Conservation (phyloP, 495 filamentous ascomycete genomes). For the Neurospora africana region DNA sequence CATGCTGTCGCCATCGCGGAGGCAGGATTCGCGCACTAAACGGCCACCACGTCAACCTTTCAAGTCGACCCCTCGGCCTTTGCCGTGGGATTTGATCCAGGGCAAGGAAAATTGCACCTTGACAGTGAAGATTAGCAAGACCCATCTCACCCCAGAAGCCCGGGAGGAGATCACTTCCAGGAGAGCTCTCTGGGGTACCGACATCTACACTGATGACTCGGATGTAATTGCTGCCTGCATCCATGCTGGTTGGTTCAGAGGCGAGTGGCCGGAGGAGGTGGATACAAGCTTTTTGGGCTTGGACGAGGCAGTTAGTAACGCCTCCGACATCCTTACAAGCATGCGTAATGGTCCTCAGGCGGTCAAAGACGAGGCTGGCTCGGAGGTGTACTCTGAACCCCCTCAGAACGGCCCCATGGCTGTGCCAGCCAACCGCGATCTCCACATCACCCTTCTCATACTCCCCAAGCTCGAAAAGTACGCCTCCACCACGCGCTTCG, state of each 20-base stretch:
- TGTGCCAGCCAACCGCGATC: constrained; percentile 54
- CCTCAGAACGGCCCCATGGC: constrained; percentile 38
- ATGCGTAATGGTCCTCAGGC: neutral
- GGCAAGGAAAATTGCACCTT: constrained; percentile 83
- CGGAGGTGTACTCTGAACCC: constrained; percentile 30
- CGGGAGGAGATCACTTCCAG: constrained; percentile 73
- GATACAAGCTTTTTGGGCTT: constrained; percentile 56
- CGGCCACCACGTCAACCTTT: constrained; percentile 52
- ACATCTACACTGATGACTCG: constrained; percentile 92
- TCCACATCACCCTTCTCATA: constrained; percentile 76
- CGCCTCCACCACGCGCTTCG: constrained; percentile 58
- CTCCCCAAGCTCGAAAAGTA: constrained; percentile 72
- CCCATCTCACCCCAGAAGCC: constrained; percentile 54
- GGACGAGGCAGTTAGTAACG: constrained; percentile 22
- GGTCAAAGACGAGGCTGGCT: constrained; percentile 6
- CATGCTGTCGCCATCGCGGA: constrained; percentile 45
- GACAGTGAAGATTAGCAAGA: constrained; percentile 73
- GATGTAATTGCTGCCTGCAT: constrained; percentile 89
- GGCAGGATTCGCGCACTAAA: constrained; percentile 35
- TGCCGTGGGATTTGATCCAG: constrained; percentile 60
- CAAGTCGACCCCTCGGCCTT: constrained; percentile 58
- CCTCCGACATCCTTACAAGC: neutral
- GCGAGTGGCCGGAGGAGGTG: constrained; percentile 72
- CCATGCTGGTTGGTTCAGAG: constrained; percentile 83
- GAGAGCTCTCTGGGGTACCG: constrained; percentile 80